These are phyloP conservation scores for Smithsoniella earleae DNA, from an alignment of 163 green algal genomes.

Conservation along the genomic window DNA sequence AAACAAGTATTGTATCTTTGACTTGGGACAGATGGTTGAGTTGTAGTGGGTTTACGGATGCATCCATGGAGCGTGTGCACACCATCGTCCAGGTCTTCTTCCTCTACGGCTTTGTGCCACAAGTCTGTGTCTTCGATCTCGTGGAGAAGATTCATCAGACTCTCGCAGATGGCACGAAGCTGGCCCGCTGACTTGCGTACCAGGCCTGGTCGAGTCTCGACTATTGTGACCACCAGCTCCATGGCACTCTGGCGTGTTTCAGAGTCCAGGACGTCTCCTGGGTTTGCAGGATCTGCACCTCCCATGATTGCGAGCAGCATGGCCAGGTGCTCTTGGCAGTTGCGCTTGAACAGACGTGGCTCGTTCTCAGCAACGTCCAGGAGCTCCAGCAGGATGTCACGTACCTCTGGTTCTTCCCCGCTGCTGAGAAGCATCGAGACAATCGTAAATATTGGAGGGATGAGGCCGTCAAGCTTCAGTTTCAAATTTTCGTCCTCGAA, in stretches of 20 bases:
- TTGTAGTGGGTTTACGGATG: too few relatives aligned
- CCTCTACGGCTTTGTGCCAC: slow-evolving; percentile 13
- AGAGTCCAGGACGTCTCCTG: not conserved
- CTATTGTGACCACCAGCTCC: slow-evolving; percentile 18
- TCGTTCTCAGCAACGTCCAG: slow-evolving; percentile 7
- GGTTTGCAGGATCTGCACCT: not conserved
- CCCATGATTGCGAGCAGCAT: slow-evolving; percentile 21
- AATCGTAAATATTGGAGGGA: not conserved
- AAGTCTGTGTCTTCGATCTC: not conserved
- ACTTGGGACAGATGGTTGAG: too few relatives aligned
- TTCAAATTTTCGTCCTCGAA: slow-evolving; percentile 20
- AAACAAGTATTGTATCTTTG: too few relatives aligned
- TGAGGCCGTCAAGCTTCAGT: slow-evolving; percentile 11
- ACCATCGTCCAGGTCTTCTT: slow-evolving; percentile 15
- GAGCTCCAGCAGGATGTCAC: slow-evolving; percentile 21
- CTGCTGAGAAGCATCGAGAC: not conserved
- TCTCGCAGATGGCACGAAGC: not conserved
- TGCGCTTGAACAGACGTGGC: slow-evolving; percentile 9
- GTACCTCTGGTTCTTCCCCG: not conserved
- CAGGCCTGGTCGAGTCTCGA: slow-evolving; percentile 11
- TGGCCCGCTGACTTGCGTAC: slow-evolving; percentile 15
- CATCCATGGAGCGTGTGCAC: not conserved
- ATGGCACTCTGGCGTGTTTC: not conserved
- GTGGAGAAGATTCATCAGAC: slow-evolving; percentile 15
- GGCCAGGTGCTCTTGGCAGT: not conserved